Base-by-base conservation (phyloP, 1,284 basidiomycete species). In the Fomitopsis betulina region DNA sequence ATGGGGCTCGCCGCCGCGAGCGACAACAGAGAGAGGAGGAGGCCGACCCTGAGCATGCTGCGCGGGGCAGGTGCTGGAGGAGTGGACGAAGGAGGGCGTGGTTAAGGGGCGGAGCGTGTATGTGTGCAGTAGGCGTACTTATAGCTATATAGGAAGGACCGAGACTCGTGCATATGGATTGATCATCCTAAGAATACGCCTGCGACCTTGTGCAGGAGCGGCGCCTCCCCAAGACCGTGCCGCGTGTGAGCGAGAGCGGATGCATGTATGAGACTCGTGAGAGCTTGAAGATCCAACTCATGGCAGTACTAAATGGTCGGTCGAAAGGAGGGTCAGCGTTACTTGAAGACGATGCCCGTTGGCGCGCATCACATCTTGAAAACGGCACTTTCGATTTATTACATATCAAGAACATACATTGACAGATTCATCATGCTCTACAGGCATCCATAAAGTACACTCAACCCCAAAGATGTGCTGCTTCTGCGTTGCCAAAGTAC, bases 391-490 rank as follows among this genome's bases (percentile, higher is more conserved):
- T n/a, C n/a, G n/a, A n/a, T n/a, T n/a, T n/a, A n/a, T n/a, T n/a
- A n/a, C n/a, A n/a, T n/a, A n/a, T n/a, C n/a, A n/a, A n/a, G n/a
- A n/a, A n/a, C n/a, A n/a, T n/a, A n/a, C n/a, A n/a, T n/a, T n/a
- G n/a, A n/a, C n/a, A n/a, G n/a, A n/a, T n/a, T n/a, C n/a, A n/a
- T n/a, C n/a, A n/a, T n/a, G n/a, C n/a, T n/a, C n/a, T n/a, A n/a
- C n/a, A n/a, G n/a, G 8, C 27, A 30, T 30, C 27, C 8, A 30
- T 37, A 15, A 6, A 12, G 9, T 37, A 37, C 39, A 13, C 17
- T 60, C 54, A 71, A 37, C 65, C 68, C 68, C 68, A 71, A 23
- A 71, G 62, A 50, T 61, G 63, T 25, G 68, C 53, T 8, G 57
- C 52, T 51, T 64, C 65, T 12, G 59, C 50, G 8, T 60, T 40